Evolutionary conservation across 768 basidiomycete genomes (phyloP).

Genomic region (Lactifluus rugatus): DNA sequence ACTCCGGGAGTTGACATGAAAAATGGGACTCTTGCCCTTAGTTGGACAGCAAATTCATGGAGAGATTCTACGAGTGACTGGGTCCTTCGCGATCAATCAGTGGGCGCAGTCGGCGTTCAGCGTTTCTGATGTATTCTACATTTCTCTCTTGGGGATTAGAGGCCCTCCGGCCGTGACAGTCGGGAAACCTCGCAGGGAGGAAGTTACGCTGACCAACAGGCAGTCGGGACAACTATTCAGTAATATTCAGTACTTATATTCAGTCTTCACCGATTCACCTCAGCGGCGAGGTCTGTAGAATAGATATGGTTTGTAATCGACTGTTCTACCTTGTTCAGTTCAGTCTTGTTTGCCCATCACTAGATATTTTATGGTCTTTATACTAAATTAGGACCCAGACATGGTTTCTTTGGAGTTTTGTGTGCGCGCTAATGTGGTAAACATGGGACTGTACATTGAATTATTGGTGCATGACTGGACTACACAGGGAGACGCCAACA

Average conservation of each 20-base stretch:
- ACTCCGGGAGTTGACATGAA: background rate
- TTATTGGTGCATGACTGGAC: conserved; percentile 3
- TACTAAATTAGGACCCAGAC: no score
- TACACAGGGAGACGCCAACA: background rate
- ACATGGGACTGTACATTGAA: background rate
- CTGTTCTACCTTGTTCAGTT: background rate
- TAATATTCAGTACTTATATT: background rate
- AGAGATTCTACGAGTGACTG: no score
- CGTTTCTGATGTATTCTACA: no score
- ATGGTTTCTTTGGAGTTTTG: background rate
- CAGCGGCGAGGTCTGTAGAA: no score
- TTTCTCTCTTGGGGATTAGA: background rate
- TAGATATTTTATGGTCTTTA: no score
- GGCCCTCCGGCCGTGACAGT: background rate
- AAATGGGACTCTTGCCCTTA: background rate
- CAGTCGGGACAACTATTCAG: background rate
- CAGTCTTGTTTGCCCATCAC: no score
- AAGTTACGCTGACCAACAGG: no score
- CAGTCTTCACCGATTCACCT: no score
- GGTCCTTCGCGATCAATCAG: no score
- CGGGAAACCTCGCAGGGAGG: background rate
- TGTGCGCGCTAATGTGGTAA: background rate
- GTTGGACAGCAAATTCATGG: background rate
- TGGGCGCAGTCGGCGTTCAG: no score
- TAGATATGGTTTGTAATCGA: no score